Evolutionary conservation across 139 green algal genomes (phyloP), one percentile per base, ranked within the genome.

Genomic region (Haematococcus lacustris): DNA sequence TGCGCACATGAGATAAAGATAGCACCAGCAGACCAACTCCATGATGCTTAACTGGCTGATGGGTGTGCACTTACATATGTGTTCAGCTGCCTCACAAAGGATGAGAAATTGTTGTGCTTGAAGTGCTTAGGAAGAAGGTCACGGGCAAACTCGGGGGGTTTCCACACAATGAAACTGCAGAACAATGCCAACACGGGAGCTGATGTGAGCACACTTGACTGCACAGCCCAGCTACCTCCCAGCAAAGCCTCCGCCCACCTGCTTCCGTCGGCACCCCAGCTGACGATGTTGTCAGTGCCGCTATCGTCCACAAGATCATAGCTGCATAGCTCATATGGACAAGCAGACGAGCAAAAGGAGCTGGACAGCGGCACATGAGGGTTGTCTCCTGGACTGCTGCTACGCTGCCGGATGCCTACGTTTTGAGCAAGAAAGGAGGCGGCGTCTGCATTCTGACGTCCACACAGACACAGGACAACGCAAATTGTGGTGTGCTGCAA

Each of bases 1-100:
- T n/a, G n/a, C n/a, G n/a, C n/a, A n/a, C n/a, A n/a, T n/a, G n/a
- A n/a, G n/a, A n/a, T n/a, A n/a, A n/a, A n/a, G n/a, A n/a, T n/a
- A n/a, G n/a, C n/a, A n/a, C n/a, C n/a, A n/a, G n/a, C n/a, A n/a
- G n/a, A n/a, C n/a, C n/a, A n/a, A n/a, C n/a, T n/a, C n/a, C n/a
- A n/a, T n/a, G n/a, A n/a, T n/a, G n/a, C n/a, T n/a, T n/a, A n/a
- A n/a, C n/a, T n/a, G n/a, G n/a, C n/a, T n/a, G n/a, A n/a, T n/a
- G n/a, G n/a, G n/a, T n/a, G n/a, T n/a, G n/a, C n/a, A n/a, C 87
- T 84, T 68, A 93, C 92, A 78, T 98, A 98, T 26, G 94, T 98
- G 76, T 98, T 98, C 2, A 98, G 91, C 78, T 98, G 94, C 13
- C 94, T 83, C 47, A 98, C 94, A 71, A 98, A 98, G 76, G 76